Conservation (phyloP, 495 filamentous ascomycete species). For the Jackrogersella multiformis region DNA sequence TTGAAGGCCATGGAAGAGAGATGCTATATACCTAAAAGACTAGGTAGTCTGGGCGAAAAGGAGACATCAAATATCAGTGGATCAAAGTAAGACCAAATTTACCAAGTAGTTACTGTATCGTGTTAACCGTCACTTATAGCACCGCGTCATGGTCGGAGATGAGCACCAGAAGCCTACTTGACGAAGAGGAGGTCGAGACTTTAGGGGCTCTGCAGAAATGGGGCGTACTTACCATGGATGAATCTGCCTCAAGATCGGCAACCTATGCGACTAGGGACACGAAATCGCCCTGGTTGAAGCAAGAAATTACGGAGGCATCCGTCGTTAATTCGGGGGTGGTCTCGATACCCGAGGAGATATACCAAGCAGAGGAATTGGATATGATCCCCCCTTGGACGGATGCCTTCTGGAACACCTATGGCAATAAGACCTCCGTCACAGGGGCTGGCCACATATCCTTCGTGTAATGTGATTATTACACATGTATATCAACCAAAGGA, state of each 20-base stretch:
- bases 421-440: constrained; percentile 19
- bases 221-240: constrained; percentile 9
- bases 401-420: constrained; percentile 27
- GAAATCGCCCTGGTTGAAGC: background rate
- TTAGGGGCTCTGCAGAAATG: constrained; percentile 15
- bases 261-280: background rate
- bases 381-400: constrained; percentile 26
- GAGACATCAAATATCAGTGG: background rate
- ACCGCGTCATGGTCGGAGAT: background rate
- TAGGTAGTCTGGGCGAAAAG: background rate
- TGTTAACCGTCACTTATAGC: background rate
- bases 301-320: background rate
- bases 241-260: background rate
- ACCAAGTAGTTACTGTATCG: background rate
- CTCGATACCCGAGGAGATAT: constrained; percentile 3
- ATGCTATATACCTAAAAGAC: background rate
- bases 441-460: constrained; percentile 19
- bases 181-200: constrained; percentile 9
- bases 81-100: constrained; percentile 1
- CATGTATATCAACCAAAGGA: background rate
- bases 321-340: background rate
- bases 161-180: constrained; percentile 13
- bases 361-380: background rate
- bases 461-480: background rate
- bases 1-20: background rate